A percentile compares a stretch with the other conserved stretches of the same genome.
These are phyloP conservation scores for Colletotrichum costaricense DNA, from an alignment of 2,329 filamentous ascomycete genomes.

Conservation along the genomic window DNA sequence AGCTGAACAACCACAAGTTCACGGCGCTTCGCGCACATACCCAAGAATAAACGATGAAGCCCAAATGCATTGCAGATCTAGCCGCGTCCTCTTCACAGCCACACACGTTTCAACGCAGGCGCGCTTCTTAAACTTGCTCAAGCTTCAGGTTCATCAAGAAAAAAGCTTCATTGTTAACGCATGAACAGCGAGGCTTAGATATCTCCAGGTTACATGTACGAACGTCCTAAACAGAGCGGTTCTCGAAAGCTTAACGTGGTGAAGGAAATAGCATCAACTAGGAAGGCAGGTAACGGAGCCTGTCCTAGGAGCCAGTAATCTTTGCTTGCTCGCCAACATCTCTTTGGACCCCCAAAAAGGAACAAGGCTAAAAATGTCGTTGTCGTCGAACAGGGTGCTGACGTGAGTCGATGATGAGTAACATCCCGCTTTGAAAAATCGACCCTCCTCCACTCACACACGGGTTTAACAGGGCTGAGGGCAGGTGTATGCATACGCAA, in stretches of 20 bases:
- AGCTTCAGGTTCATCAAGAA: not conserved
- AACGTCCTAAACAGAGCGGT: not conserved
- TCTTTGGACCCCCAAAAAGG: not conserved
- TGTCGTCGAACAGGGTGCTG: slow-evolving; percentile 14
- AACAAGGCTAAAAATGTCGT: not conserved
- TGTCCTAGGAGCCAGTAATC: not conserved
- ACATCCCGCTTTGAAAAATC: not conserved
- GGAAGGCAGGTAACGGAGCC: not conserved
- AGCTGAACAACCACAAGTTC: not conserved
- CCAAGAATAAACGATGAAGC: not conserved
- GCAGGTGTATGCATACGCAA: not conserved
- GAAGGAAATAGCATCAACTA: not conserved
- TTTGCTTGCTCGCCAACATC: not conserved
- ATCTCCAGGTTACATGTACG: not conserved
- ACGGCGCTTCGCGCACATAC: not conserved
- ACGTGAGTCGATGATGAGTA: slow-evolving; percentile 5
- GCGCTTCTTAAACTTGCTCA: not conserved
- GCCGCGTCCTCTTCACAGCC: slow-evolving; percentile 3
- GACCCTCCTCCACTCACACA: not conserved
- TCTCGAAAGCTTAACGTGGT: not conserved
- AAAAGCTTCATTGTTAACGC: not conserved
- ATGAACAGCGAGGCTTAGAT: not conserved
- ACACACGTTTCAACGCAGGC: slow-evolving; percentile 5
- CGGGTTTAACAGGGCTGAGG: slow-evolving; percentile 3
- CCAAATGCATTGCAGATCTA: not conserved